Percentiles rank a stretch among this genome's conserved stretches.
Evolutionary conservation across 352 stramenopile species (phyloP).

Genomic region (Phytopythium delawarense): DNA sequence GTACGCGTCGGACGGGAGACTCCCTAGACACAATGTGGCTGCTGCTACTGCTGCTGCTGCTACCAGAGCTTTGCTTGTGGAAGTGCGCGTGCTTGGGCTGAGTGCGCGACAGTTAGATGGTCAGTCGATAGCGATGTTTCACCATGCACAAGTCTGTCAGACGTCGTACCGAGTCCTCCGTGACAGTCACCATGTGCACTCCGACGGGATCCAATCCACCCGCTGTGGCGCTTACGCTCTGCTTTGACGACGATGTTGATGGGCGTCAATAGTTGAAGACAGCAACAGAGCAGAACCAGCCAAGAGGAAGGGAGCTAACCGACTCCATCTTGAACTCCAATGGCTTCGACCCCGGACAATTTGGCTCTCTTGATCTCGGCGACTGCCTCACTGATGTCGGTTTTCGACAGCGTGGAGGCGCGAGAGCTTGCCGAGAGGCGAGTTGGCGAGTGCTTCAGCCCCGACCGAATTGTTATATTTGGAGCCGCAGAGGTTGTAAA

Average conservation of each 20-base stretch:
- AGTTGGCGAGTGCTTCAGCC: background rate
- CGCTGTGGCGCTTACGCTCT: background rate
- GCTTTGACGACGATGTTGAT: background rate
- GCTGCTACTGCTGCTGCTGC: constrained; percentile 5
- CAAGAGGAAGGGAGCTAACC: background rate
- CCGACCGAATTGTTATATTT: background rate
- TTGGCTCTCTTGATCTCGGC: background rate
- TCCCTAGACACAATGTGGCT: background rate
- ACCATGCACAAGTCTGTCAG: background rate
- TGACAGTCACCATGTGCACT: constrained; percentile 2
- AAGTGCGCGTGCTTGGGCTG: constrained; percentile 4
- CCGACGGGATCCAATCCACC: background rate
- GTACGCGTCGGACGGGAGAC: constrained; percentile 1
- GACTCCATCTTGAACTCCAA: background rate
- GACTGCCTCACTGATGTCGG: background rate
- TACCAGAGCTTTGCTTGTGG: constrained; percentile 3
- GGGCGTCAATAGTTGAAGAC: too few species aligned
- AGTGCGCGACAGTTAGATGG: background rate
- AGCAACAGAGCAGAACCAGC: too few species aligned
- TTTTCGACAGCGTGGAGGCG: background rate
- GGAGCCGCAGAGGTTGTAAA: background rate
- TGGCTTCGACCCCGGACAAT: background rate
- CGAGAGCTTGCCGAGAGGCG: background rate
- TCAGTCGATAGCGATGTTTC: background rate
- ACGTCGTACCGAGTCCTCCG: background rate